A percentile compares a stretch with the other conserved stretches of the same genome.
phyloP scores from a whole-genome alignment of 495 filamentous ascomycete genomes.

The Penicillium ochrochloron region DNA sequence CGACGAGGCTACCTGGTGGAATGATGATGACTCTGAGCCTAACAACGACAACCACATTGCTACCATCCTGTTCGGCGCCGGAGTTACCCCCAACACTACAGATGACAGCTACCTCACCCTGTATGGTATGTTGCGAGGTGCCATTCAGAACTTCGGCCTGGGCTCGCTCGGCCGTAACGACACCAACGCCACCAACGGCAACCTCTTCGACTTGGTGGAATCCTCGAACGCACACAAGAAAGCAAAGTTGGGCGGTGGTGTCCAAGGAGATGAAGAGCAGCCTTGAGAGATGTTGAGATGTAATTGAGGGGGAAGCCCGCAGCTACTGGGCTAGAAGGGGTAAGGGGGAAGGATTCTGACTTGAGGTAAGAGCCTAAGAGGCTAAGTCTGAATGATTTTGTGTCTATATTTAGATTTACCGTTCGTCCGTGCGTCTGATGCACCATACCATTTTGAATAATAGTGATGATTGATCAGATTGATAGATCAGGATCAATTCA shows the following conservation, averaged over 20 bases:
- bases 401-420: not conserved
- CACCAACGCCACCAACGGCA: slow-evolving; percentile 30
- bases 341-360: too few species aligned
- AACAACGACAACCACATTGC: slow-evolving; percentile 26
- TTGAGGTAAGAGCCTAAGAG: too few species aligned
- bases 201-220: slow-evolving; percentile 13
- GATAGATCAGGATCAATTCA: not conserved
- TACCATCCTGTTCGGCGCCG: slow-evolving; percentile 23
- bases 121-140: slow-evolving; percentile 24
- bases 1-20: slow-evolving; percentile 28
- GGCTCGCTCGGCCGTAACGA: slow-evolving; percentile 29
- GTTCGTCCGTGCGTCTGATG: not conserved
- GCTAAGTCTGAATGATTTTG: not conserved
- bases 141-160: slow-evolving; percentile 26
- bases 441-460: not conserved
- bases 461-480: not conserved
- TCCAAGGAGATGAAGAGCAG: not conserved
- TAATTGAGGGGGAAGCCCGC: too few species aligned
- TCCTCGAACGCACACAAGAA: not conserved
- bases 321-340: too few species aligned
- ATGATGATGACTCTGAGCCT: slow-evolving; percentile 14
- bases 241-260: not conserved
- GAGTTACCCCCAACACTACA: slow-evolving; percentile 21
- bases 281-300: not conserved
- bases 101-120: slow-evolving; percentile 25